Conservation (phyloP, 441 rosid genomes). For the Euphorbia celastroides region DNA sequence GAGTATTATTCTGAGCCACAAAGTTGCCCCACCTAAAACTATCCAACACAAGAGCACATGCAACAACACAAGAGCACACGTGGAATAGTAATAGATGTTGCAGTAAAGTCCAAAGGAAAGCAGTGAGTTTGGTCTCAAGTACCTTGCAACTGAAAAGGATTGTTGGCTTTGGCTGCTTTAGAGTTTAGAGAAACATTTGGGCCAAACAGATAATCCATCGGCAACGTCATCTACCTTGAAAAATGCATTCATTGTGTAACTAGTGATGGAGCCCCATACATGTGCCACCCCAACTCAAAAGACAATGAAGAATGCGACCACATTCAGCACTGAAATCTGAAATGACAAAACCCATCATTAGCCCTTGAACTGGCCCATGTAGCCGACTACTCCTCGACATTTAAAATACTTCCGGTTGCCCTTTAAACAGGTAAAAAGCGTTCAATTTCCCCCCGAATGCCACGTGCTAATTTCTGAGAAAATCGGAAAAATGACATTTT, state of each 20-base stretch:
- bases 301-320: slow-evolving; percentile 1
- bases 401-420: too few species aligned
- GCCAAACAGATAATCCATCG: background rate
- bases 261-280: slow-evolving; percentile 11
- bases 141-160: slow-evolving; percentile 9
- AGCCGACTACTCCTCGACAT: too few species aligned
- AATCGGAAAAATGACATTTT: too few species aligned
- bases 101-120: slow-evolving; percentile 9
- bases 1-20: background rate
- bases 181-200: background rate
- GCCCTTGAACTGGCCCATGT: too few species aligned
- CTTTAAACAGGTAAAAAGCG: too few species aligned
- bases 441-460: too few species aligned
- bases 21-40: background rate
- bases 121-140: slow-evolving; percentile 11
- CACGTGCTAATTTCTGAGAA: too few species aligned
- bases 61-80: background rate
- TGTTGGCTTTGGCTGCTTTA: background rate
- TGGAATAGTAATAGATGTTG: slow-evolving; percentile 11
- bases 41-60: slow-evolving; percentile 5
- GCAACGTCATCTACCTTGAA: background rate
- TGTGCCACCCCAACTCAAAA: slow-evolving; percentile 5
- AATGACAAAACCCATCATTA: too few species aligned
- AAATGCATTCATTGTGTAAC: background rate
- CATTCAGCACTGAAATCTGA: background rate